Conservation (phyloP, 257 asterid species). For the Ilex asprella region DNA sequence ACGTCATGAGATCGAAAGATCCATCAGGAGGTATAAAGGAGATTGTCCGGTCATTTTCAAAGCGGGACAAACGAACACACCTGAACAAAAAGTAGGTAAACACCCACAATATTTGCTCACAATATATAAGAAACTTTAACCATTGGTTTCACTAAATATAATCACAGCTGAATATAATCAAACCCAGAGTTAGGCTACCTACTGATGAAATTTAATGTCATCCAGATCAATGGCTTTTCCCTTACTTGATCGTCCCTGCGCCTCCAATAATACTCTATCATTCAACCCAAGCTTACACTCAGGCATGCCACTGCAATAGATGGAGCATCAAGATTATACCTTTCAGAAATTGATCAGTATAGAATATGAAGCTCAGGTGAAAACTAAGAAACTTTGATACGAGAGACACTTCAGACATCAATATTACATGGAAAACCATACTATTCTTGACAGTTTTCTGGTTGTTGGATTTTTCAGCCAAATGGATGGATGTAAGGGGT, state of each 20-base stretch:
- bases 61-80: slow-evolving; percentile 98
- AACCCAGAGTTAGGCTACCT: slow-evolving; percentile 24
- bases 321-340: slow-evolving; percentile 13
- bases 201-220: slow-evolving; percentile 99
- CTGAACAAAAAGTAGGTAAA: slow-evolving; percentile 26
- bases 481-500: no score
- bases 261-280: slow-evolving; percentile 93
- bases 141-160: slow-evolving; percentile 3
- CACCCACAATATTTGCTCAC: not conserved
- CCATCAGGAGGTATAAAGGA: slow-evolving; percentile 99
- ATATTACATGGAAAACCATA: not conserved
- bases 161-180: slow-evolving; percentile 6
- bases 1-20: slow-evolving; percentile 97
- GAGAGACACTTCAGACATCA: not conserved
- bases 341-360: not conserved
- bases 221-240: slow-evolving; percentile 98
- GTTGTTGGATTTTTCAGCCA: no score
- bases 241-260: slow-evolving; percentile 90
- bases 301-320: slow-evolving; percentile 93
- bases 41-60: slow-evolving; percentile 94
- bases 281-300: slow-evolving; percentile 99
- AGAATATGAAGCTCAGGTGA: not conserved
- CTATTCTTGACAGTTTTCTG: no score
- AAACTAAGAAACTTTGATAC: not conserved
- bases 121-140: not conserved